Base-by-base conservation (phyloP, 2,329 filamentous ascomycete genomes). In the Aspergillus calidoustus region DNA sequence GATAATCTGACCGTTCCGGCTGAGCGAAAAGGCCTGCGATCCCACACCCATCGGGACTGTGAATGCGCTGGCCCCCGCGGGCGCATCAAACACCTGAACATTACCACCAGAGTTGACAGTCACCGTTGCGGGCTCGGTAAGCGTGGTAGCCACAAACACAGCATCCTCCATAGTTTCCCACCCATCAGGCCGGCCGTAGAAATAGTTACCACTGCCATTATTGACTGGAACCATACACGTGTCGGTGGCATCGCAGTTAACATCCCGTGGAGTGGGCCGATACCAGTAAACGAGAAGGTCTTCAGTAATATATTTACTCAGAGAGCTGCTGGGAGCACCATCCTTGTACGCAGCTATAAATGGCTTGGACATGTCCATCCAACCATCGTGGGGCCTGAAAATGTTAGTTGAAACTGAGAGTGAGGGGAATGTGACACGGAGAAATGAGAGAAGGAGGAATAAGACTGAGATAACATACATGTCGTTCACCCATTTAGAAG, bases 231-330 rank as follows among this genome's bases (percentile, higher is more conserved):
- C 61, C 64, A 80, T 77, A 1, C 81, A 83, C 1, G 81, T 84
- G 65, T 86, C 83, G 8, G 84, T 86, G 7, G 79, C 69, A 61
- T 84, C 82, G 69, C 84, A 86, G 69, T 83, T 69, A 30, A 83
- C 68, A 6, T 61, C 61, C 63, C 77, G 80, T 1, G 79, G 78
- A 0, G 80, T 83, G 1, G 82, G 83, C 1, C 84, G 80, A 71
- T 84, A 86, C 84, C 84, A 86, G 75, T 86, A 86, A 28, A 84
- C 72, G 11, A 86, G 69, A 69, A 83, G 76, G 19, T 86, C 84
- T 15, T 78, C 72, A 34, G 74, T 74, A 65, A 85, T 81, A 71
- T 80, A 81, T 15, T 60, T 63, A 25, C 69, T 62, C 7, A 70
- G 67, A 3, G 60, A 65, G 15, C 68, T 77, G 25, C 25, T 28